phyloP scores from a whole-genome alignment of 2,329 filamentous ascomycete species.

The Cercospora zeina region DNA sequence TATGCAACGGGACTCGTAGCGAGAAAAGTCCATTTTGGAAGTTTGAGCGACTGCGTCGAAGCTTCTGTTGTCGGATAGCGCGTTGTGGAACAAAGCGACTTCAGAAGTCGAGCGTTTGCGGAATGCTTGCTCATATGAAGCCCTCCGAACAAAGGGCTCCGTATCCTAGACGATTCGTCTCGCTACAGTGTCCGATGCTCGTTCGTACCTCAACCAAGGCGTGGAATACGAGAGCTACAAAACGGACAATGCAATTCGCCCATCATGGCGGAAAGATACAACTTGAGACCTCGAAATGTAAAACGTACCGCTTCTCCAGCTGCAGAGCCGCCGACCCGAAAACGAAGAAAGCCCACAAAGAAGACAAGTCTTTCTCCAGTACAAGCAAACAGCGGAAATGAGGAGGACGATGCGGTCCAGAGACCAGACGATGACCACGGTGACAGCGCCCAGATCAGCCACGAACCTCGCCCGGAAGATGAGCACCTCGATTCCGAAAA shows the following conservation, averaged over 20 bases:
- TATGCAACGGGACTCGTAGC: slow-evolving; percentile 41
- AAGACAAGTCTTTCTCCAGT: background rate
- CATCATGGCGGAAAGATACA: background rate
- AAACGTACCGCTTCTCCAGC: background rate
- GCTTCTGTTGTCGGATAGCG: slow-evolving; percentile 17
- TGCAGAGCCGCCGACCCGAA: background rate
- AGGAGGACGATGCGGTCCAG: background rate
- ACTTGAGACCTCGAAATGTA: background rate
- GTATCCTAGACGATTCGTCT: background rate
- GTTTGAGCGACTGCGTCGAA: slow-evolving; percentile 32
- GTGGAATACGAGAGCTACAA: background rate
- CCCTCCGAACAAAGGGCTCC: background rate
- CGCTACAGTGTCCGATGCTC: background rate
- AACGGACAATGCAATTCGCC: background rate
- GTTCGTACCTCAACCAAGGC: background rate
- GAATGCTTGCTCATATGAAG: background rate
- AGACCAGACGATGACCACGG: background rate
- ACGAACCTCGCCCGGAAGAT: background rate
- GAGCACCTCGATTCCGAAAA: too few relatives aligned
- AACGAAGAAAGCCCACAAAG: background rate
- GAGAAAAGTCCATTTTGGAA: slow-evolving; percentile 33
- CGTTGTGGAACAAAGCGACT: background rate
- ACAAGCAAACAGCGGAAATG: background rate
- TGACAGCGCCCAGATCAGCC: background rate
- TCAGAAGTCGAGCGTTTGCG: background rate